Evolutionary conservation across 495 filamentous ascomycete genomes (phyloP), one percentile per base, ranked within the genome.

Genomic region (Aspergillus taichungensis): DNA sequence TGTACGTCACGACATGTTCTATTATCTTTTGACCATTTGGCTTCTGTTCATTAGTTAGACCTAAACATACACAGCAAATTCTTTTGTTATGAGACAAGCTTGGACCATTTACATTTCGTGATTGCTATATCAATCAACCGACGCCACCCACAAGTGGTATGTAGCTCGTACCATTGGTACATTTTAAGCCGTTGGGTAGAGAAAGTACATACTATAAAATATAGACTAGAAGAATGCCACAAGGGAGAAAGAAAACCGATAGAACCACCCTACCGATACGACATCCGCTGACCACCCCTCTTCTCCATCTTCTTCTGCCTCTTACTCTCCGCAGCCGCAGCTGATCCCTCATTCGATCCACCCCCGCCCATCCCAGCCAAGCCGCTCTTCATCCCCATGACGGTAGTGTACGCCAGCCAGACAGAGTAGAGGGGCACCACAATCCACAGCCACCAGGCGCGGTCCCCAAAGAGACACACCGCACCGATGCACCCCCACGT

Each of bases 401-500:
- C 69, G 12, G 78, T 77, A 40, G 66, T 69, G 46, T 75, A 87
- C n/a, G 72, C 82, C 65, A 86, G 72, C 62, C 78, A 87, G 30
- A 71, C 63, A 0, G 81, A 84, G 61, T 84, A 90, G 11, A 77
- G 55, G 1, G 85, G 85, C n/a, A 88, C 71, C 12, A 82, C 74
- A 29, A 66, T 56, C 76, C 79, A 88, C 24, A 88, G 52, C 63
- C 85, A 78, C 87, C 87, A 92, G 9, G 75, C 83, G 62, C 79
- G 76, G 57, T 91, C 82, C 24, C 86, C 85, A 38, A 88, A 76
- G 4, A 88, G 37, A 8, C 78, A 79, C 3, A 77, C 85, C 6
- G 78, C 63, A 6, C 76, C 63, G 28, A 87, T 69, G 18, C 78
- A 82, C 13, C 72, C 79, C 82, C 85, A 88, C 0, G 87, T 90